Base-by-base conservation (phyloP, 257 asterid species). In the Leptodermis oblonga region DNA sequence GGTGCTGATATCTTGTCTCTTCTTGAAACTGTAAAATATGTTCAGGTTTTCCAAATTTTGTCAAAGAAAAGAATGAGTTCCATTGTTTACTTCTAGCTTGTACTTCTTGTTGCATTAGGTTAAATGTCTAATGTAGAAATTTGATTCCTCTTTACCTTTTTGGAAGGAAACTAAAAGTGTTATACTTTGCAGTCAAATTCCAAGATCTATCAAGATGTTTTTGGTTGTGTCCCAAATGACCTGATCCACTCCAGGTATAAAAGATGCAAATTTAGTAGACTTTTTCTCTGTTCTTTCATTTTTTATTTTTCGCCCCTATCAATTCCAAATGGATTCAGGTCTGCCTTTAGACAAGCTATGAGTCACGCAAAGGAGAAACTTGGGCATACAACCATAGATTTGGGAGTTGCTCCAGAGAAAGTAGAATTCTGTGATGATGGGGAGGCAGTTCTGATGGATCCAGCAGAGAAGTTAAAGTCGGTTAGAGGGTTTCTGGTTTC, bases 201-300 rank as follows among this genome's bases (percentile, higher is more conserved):
- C 71, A 80, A 62, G 68, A 86, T 88, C 71, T 93, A 88, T 81
- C 90, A 93, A 79, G 92, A 87, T 31, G 94, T 82, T 20, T 93
- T 93, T 81, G 78, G 87, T 76, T 93, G 98, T 82, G 81, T 88
- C 70, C 98, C 98, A 34, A 93, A 87, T 58, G 95, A 93, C 84
- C 67, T 80, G 74, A 85, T 90, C 75, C 87, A 78, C 81, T 83
- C 98, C 80, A 90, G 98, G 98, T 92, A 70, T 26, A 9, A 13
- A 33, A 20, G 26, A 58, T 18, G 42, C 68, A 10, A 48, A 0
- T 7, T 67, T 69, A 23, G 59, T 36, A 11, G 60, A 25, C 66
- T 67, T 33, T 46, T 28, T 25, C 45, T 69, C 55, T 53, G 23
- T 34, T 46, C 41, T n/a, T 15, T 34, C 39, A n/a, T 6, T n/a